These are phyloP conservation scores for Cladosporium halotolerans DNA, from an alignment of 2,329 filamentous ascomycete genomes.

Conservation along the genomic window DNA sequence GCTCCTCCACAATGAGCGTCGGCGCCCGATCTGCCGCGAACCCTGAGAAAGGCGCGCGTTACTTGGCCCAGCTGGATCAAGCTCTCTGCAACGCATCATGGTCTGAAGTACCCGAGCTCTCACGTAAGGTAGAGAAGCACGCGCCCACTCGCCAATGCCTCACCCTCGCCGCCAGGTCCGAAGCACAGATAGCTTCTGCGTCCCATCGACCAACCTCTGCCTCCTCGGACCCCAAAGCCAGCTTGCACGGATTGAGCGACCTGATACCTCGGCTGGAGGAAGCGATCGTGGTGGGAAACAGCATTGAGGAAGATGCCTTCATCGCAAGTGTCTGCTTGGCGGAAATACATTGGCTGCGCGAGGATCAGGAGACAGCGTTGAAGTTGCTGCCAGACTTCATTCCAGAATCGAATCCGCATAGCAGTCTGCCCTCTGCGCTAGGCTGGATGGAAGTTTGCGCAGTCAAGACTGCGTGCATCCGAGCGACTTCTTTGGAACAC, in stretches of 20 bases:
- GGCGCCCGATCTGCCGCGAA: conserved; percentile 16
- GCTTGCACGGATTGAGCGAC: conserved; percentile 31
- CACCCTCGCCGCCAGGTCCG: conserved; percentile 41
- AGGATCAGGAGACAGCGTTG: conserved; percentile 53
- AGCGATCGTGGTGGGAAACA: conserved; percentile 23
- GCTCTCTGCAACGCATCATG: conserved; percentile 85
- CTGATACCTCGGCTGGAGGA: conserved; percentile 36
- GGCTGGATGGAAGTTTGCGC: conserved; percentile 77
- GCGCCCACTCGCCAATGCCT: conserved; percentile 49
- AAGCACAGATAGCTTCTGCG: conserved; percentile 41
- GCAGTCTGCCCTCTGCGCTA: conserved; percentile 15
- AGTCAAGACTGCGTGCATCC: conserved; percentile 26
- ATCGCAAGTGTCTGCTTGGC: conserved; percentile 78
- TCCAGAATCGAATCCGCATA: conserved; percentile 8
- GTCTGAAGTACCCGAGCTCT: conserved; percentile 78
- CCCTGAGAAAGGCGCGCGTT: conserved; percentile 65
- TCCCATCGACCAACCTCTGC: conserved; percentile 38
- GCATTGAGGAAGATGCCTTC: conserved; percentile 49
- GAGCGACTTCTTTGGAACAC: conserved; percentile 24
- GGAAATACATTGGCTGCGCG: conserved; percentile 77
- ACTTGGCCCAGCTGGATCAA: conserved; percentile 74
- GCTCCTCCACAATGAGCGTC: conserved; percentile 22
- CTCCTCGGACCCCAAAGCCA: conserved; percentile 27
- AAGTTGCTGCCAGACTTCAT: conserved; percentile 37
- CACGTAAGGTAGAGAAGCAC: conserved; percentile 92